Base-by-base conservation (phyloP, 306 rosid species). In the Trichosanthes cucumerina region DNA sequence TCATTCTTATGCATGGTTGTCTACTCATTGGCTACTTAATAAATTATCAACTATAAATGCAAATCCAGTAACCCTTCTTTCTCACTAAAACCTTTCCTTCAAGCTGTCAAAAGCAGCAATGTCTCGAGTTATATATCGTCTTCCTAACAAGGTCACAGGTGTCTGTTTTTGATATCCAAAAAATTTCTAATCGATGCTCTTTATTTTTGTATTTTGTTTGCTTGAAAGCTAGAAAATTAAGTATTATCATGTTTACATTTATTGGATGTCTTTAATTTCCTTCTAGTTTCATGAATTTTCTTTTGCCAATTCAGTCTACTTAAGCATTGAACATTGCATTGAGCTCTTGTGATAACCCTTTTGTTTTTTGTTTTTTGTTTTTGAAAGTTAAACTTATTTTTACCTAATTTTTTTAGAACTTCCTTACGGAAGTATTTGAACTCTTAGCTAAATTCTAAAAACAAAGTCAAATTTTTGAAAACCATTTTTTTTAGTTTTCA, bases 111-210 rank as follows among this genome's bases (percentile, higher is more conserved):
- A 50, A 33, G 26, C 21, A 78, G 57, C 89, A 75, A 91, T 93
- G 96, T 84, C 89, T 57, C 94, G 88, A 74, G 74, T 83, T 46
- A 79, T 79, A 46, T 82, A 82, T 79, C 88, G 86, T 66, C 6
- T 85, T 73, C 19, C 86, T 79, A 80, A 87, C 26, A 84, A 81
- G 78, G 47, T 74, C 26, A 78, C 84, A 62, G 91, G 96, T 91
- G 38, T 78, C 83, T 75, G 21, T 36, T 66, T 41, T 14, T 72
- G 4, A 72, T 47, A 23, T 72, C 53, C 7, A 11, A 0, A 9
- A 24, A 50, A 41, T 36, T 13, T 47, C 38, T 43, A 53, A 53
- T 80, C 46, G 43, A 39, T 36, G 9, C 2, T 26, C 36, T 24
- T 72, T 66, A 34, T 44, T 54, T 60, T 12, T 33, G 5, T 50